Evolutionary conservation across 768 basidiomycete genomes (phyloP).

Genomic region (Vararia minispora): DNA sequence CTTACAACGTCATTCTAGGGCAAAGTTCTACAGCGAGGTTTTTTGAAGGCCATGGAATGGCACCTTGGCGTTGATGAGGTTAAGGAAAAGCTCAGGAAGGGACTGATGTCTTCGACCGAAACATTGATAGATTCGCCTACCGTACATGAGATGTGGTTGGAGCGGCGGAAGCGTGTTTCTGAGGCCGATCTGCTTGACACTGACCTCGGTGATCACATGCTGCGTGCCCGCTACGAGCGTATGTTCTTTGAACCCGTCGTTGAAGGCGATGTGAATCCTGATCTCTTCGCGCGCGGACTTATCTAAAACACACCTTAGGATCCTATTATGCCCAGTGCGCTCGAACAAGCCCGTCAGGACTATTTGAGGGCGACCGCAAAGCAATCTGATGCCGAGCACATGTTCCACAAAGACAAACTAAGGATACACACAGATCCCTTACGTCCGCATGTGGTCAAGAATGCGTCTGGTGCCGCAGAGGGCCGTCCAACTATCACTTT

Average conservation of each 20-base stretch:
- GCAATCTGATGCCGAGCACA: constrained; percentile 29
- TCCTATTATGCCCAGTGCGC: constrained; percentile 44
- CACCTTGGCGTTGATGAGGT: constrained; percentile 44
- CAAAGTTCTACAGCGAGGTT: constrained; percentile 66
- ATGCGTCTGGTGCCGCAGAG: constrained; percentile 12
- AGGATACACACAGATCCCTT: too few species aligned
- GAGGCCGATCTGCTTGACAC: constrained; percentile 56
- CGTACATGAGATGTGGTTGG: constrained; percentile 10
- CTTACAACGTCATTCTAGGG: constrained; percentile 28
- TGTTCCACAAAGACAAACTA: too few species aligned
- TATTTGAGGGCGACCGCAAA: too few species aligned
- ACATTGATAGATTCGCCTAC: too few species aligned
- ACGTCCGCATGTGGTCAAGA: constrained; percentile 17
- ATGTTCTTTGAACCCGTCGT: constrained; percentile 72
- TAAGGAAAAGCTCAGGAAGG: constrained; percentile 1
- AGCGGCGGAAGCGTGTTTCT: constrained; percentile 36
- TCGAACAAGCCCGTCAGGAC: constrained; percentile 36
- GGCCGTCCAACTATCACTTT: constrained; percentile 54
- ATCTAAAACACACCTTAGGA: too few species aligned
- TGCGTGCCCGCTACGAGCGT: constrained; percentile 55
- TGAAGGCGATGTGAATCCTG: constrained; percentile 48
- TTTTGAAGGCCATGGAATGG: constrained; percentile 71
- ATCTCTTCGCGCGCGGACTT: too few species aligned
- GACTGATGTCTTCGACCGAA: neutral
- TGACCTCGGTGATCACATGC: constrained; percentile 39